Evolutionary conservation across 2,329 filamentous ascomycete species (phyloP).

Genomic region (Gnomoniopsis smithogilvyi): DNA sequence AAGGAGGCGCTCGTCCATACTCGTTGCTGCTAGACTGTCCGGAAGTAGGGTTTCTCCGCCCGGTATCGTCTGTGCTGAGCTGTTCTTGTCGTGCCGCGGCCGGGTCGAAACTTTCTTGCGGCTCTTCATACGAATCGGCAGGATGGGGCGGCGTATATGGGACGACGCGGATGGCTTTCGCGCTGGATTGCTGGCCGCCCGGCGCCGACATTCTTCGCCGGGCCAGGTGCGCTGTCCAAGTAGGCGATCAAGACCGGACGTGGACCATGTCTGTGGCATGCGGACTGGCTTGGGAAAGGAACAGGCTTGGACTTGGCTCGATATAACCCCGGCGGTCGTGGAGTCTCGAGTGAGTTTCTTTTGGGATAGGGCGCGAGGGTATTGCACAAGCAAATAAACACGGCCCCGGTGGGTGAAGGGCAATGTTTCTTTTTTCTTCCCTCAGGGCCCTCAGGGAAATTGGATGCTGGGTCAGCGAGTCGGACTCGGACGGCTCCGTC

Average conservation of each 20-base stretch:
- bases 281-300: slow-evolving; percentile 8
- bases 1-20: slow-evolving; percentile 10
- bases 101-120: slow-evolving; percentile 19
- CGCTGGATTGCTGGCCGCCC: slow-evolving; percentile 32
- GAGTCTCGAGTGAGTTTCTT: neutral
- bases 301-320: neutral
- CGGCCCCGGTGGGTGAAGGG: neutral
- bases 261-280: slow-evolving; percentile 29
- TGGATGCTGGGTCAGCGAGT: neutral
- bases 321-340: neutral
- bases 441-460: neutral
- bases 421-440: too few species aligned
- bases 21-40: neutral
- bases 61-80: slow-evolving; percentile 1
- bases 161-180: slow-evolving; percentile 42
- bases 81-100: neutral
- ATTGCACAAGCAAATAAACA: neutral
- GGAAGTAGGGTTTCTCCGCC: slow-evolving; percentile 4
- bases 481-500: slow-evolving; percentile 7
- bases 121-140: slow-evolving; percentile 12
- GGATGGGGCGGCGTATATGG: slow-evolving; percentile 44
- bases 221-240: slow-evolving; percentile 16
- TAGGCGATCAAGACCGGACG: slow-evolving; percentile 25
- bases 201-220: slow-evolving; percentile 25
- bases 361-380: too few species aligned